These are phyloP conservation scores for Mycena belliarum DNA, from an alignment of 768 basidiomycete genomes.

Conservation along the genomic window DNA sequence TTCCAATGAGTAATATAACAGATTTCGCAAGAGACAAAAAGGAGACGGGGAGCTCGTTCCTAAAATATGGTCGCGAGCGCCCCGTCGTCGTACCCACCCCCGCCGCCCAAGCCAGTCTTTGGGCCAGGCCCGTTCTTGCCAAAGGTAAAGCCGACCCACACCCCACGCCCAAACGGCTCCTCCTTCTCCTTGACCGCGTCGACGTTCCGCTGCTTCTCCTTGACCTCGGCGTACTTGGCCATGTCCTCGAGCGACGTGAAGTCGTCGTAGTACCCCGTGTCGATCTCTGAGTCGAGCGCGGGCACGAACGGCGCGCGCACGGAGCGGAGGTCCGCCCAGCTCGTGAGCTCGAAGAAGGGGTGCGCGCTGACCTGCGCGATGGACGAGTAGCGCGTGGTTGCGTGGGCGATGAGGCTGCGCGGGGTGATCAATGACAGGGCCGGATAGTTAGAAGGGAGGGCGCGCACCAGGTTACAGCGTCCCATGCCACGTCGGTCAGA, in stretches of 20 bases:
- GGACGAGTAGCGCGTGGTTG: constrained; percentile 75
- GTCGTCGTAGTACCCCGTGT: constrained; percentile 94
- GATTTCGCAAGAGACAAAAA: neutral
- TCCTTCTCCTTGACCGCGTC: constrained; percentile 90
- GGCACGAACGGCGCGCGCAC: constrained; percentile 90
- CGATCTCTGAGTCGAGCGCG: constrained; percentile 89
- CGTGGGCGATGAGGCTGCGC: constrained; percentile 81
- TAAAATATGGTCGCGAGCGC: constrained; percentile 64
- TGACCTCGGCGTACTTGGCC: constrained; percentile 98
- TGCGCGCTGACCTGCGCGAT: constrained; percentile 73
- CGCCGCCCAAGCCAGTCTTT: constrained; percentile 37
- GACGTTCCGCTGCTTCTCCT: constrained; percentile 95
- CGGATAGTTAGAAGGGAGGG: neutral
- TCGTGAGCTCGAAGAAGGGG: constrained; percentile 77
- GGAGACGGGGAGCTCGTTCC: neutral
- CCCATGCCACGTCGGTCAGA: constrained; percentile 90
- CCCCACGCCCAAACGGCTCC: constrained; percentile 66
- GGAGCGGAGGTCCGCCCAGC: constrained; percentile 80
- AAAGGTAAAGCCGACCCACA: constrained; percentile 93
- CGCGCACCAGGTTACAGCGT: constrained; percentile 80
- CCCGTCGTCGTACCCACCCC: constrained; percentile 47
- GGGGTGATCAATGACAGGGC: neutral
- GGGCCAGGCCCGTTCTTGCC: constrained; percentile 80
- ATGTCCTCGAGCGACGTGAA: constrained; percentile 89
- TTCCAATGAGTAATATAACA: constrained; percentile 15